These are phyloP conservation scores for Arthrocladium fulminans DNA, from an alignment of 2,329 filamentous ascomycete species.

Conservation along the genomic window DNA sequence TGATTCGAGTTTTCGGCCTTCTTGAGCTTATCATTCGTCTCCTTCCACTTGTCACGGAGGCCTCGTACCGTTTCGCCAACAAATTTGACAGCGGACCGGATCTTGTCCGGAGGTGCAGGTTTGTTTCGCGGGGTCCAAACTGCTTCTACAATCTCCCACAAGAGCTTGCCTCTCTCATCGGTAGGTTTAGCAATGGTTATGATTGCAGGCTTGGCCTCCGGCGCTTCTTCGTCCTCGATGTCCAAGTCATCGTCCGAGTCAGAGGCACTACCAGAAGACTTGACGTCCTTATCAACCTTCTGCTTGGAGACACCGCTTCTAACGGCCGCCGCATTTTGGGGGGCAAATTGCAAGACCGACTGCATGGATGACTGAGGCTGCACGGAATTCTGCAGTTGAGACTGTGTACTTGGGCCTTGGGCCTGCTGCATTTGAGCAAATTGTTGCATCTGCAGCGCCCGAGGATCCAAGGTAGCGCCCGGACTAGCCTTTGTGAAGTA, in stretches of 20 bases:
- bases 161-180: conserved; percentile 38
- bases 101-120: conserved; percentile 40
- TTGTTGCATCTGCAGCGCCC: conserved; percentile 18
- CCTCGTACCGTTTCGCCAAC: conserved; percentile 53
- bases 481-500: conserved; percentile 3
- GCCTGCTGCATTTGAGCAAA: conserved; percentile 15
- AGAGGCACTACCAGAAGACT: conserved; percentile 22
- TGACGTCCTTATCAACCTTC: conserved; percentile 19
- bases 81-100: conserved; percentile 46
- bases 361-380: conserved; percentile 29
- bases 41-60: conserved; percentile 54
- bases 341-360: conserved; percentile 26
- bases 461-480: conserved; percentile 13
- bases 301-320: conserved; percentile 18
- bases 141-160: conserved; percentile 52
- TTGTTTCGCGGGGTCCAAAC: conserved; percentile 51
- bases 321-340: conserved; percentile 20
- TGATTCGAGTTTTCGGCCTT: conserved; percentile 48
- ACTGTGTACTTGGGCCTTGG: conserved; percentile 21
- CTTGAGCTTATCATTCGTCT: conserved; percentile 47
- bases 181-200: conserved; percentile 43
- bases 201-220: conserved; percentile 49
- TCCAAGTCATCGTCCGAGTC: conserved; percentile 41
- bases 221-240: conserved; percentile 43
- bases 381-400: conserved; percentile 28